Conservation (phyloP, 345 rosid genomes). For the Reutealis trisperma region DNA sequence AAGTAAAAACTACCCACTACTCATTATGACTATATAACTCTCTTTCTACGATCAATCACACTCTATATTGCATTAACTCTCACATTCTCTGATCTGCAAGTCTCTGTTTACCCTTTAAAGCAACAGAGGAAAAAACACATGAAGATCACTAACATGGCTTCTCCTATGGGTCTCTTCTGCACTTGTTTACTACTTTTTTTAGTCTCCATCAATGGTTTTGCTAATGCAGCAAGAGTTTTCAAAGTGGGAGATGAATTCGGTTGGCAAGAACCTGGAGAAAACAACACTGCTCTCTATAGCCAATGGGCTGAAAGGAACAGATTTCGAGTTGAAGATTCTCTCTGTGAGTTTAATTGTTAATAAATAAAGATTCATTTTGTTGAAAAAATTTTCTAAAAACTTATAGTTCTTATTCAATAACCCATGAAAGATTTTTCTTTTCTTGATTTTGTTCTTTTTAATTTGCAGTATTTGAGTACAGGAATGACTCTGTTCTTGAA, state of each 20-base stretch:
- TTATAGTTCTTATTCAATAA: too few relatives aligned
- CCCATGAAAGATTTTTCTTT: too few relatives aligned
- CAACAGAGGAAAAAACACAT: not conserved
- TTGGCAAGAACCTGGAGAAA: constrained; percentile 58
- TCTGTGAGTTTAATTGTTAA: constrained; percentile 39
- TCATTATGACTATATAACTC: not conserved
- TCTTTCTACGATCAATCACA: not conserved
- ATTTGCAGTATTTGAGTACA: constrained; percentile 60
- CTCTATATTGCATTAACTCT: not conserved
- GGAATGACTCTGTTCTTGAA: constrained; percentile 65
- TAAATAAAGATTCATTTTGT: too few relatives aligned
- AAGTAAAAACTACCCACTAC: constrained; percentile 23
- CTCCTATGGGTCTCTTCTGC: constrained; percentile 2
- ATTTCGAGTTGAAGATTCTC: constrained; percentile 69
- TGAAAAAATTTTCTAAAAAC: too few relatives aligned
- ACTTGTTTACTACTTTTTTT: constrained; percentile 11
- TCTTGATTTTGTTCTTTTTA: not conserved
- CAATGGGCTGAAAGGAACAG: constrained; percentile 66
- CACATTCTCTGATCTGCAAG: not conserved
- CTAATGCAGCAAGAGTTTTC: constrained; percentile 45
- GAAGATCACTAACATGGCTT: constrained; percentile 9
- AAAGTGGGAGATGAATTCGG: constrained; percentile 64
- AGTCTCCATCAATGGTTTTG: constrained; percentile 15
- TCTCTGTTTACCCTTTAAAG: too few relatives aligned
- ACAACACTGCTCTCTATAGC: constrained; percentile 44